Evolutionary conservation across 805 yeast genomes (phyloP), one percentile per base, ranked within the genome.

Genomic region (Wickerhamiella cacticola): DNA sequence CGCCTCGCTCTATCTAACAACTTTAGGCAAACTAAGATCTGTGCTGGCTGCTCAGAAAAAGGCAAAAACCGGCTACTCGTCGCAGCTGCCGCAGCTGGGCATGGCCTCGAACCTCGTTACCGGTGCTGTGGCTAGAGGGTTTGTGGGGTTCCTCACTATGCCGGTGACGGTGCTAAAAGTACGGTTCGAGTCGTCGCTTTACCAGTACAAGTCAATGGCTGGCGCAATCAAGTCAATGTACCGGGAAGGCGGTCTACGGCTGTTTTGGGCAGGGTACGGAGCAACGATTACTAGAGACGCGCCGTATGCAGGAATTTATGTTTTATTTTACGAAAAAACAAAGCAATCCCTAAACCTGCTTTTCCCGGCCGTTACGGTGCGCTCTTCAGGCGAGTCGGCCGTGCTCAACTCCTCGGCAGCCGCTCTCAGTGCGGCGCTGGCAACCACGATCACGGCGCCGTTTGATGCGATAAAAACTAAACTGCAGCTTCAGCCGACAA

Each of bases 301-400:
- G 21, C 98, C 98, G 0, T 84, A 92, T 62, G 96, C 98, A 5
- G 98, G 98, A 0, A 60, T 92, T 3, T 89, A 92, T 58, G 86
- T 92, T 24, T 65, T 87, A 31, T 74, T 87, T 53, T 89, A 89
- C 63, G 96, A 89, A 59, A 72, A 79, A 50, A 70, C 79, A 47
- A 87, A 87, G 59, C 70, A 68, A 8, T 36, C 70, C 3, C 49
- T 80, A 6, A 86, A 89, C 3, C 53, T 33, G 8, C 13, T 70
- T 8, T 44, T 68, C 33, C 65, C 67, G 3, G 42, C 55, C 2
- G 36, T 49, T 34, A 2, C 33, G 39, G 9, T 26, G 26, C 51
- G 55, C 15, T 45, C 60, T 2, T 40, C 67, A 5, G 56, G 70
- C 2, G 64, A 69, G 2, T 67, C 81, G 0, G 77, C 86, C 0